Evolutionary conservation across 306 rosid species (phyloP), one percentile per base, ranked within the genome.

Genomic region (Neltuma alba): DNA sequence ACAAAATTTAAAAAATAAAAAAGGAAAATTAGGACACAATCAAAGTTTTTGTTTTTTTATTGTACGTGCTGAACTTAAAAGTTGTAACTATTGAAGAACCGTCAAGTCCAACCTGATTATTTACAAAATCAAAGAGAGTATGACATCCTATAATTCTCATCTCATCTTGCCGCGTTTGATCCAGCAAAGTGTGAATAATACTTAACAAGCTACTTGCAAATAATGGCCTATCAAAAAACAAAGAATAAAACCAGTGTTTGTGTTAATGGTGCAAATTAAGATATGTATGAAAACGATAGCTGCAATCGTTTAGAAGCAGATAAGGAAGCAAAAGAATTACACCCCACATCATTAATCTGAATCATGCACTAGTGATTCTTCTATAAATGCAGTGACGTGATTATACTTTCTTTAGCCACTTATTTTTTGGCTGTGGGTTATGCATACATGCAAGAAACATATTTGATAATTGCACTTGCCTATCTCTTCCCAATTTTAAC

Each of bases 141-240:
- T 89, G 87, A 74, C 97, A 96, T 83, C 99, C 99, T 79, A 96
- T 79, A 76, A 88, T 80, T 90, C 89, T 91, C 90, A 93, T 93
- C 85, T 96, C 99, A 79, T 89, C 91, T 79, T 91, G 97, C 54
- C 89, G 88, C 67, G 93, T 74, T 88, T 96, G 99, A 77, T 96
- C 99, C 84, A 96, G 90, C 76, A 96, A 87, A 40, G 93, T 86
- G 68, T 93, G 97, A 85, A 93, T 91, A 69, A 96, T 89, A 77
- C 82, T 91, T 70, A 96, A 86, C 82, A 96, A 87, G 90, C 99
- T 93, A 86, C 84, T 93, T 0, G 99, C 93, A 84, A 96, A 91
- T 60, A 96, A 85, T 67, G 98, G 93, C 98, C 99, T 96, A 78
- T 78, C 69, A 69, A 70, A 74, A 84, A 78, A 84, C 41, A 76